phyloP scores from a whole-genome alignment of 192 early-diverging fungal genomes.

The Entophlyctis helioformis region DNA sequence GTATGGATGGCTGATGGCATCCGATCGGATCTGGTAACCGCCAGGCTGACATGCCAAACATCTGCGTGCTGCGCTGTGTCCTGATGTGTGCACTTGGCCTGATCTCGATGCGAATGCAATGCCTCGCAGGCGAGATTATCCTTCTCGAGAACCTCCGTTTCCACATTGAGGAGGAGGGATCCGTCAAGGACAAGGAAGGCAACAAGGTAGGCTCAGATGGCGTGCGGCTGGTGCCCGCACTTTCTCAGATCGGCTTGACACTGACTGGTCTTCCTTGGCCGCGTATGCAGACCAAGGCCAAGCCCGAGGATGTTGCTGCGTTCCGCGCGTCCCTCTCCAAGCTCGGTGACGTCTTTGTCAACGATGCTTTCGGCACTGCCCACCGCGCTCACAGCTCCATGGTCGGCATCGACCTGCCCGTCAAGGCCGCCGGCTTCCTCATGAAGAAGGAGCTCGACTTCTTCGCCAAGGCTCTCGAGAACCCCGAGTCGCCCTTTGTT shows the following conservation, averaged over 20 bases:
- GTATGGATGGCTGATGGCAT: background rate
- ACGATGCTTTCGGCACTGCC: constrained; percentile 98
- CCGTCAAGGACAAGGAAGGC: constrained; percentile 76
- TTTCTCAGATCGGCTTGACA: too few relatives aligned
- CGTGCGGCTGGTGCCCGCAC: too few relatives aligned
- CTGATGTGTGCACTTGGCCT: too few relatives aligned
- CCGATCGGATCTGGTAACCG: too few relatives aligned
- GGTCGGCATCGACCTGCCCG: constrained; percentile 87
- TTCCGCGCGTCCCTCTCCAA: constrained; percentile 89
- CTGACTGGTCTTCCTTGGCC: background rate
- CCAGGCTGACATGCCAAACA: too few relatives aligned
- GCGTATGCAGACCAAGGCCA: constrained; percentile 61
- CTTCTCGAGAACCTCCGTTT: constrained; percentile 95
- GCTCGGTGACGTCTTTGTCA: constrained; percentile 92
- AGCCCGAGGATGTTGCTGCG: constrained; percentile 57
- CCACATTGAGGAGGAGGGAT: constrained; percentile 98
- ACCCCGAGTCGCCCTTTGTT: constrained; percentile 84
- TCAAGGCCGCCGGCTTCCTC: constrained; percentile 87
- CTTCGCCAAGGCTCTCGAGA: constrained; percentile 94
- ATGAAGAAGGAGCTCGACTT: constrained; percentile 99
- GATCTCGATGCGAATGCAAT: too few relatives aligned
- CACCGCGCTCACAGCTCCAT: constrained; percentile 95
- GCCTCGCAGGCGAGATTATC: constrained; percentile 58
- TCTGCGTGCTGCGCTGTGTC: too few relatives aligned
- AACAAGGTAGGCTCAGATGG: constrained; percentile 43